Evolutionary conservation across 2,329 filamentous ascomycete species (phyloP).

Genomic region (Phyllosticta citribraziliensis): DNA sequence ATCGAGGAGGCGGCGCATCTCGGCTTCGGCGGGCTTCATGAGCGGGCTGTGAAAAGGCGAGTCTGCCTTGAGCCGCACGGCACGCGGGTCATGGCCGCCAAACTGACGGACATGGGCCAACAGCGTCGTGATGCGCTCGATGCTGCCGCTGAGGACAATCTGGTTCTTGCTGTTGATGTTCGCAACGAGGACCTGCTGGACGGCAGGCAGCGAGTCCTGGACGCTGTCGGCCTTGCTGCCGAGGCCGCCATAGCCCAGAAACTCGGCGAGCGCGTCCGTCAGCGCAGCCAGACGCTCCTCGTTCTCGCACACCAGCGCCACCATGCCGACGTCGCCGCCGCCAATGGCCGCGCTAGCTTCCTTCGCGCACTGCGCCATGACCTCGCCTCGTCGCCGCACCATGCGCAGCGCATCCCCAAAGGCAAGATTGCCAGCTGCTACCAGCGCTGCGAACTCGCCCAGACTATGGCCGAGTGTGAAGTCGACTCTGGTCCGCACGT

Average conservation of each 20-base stretch:
- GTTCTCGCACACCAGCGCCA: conserved; percentile 75
- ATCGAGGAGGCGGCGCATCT: conserved; percentile 61
- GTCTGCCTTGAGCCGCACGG: conserved; percentile 77
- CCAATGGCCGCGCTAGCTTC: conserved; percentile 51
- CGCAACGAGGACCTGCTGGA: conserved; percentile 80
- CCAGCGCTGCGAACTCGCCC: conserved; percentile 85
- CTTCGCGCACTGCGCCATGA: conserved; percentile 69
- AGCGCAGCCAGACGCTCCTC: conserved; percentile 62
- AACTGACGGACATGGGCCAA: conserved; percentile 81
- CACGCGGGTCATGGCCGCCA: conserved; percentile 80
- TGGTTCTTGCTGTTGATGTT: conserved; percentile 96
- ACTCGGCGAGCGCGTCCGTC: conserved; percentile 66
- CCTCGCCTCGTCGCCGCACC: conserved; percentile 66
- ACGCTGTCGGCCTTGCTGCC: conserved; percentile 59
- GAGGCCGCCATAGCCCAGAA: conserved; percentile 59
- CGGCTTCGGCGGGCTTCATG: conserved; percentile 73
- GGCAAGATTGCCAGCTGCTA: conserved; percentile 68
- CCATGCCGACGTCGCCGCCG: conserved; percentile 86
- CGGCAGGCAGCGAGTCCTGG: conserved; percentile 55
- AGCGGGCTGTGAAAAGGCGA: conserved; percentile 86
- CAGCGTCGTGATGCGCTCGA: conserved; percentile 70
- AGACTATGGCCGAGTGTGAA: conserved; percentile 83
- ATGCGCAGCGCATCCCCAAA: conserved; percentile 71
- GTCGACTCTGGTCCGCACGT: conserved; percentile 60
- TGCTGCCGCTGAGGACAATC: conserved; percentile 83